These are phyloP conservation scores for Sarcocystis neurona DNA, from an alignment of 169 alveolate species.

Conservation along the genomic window DNA sequence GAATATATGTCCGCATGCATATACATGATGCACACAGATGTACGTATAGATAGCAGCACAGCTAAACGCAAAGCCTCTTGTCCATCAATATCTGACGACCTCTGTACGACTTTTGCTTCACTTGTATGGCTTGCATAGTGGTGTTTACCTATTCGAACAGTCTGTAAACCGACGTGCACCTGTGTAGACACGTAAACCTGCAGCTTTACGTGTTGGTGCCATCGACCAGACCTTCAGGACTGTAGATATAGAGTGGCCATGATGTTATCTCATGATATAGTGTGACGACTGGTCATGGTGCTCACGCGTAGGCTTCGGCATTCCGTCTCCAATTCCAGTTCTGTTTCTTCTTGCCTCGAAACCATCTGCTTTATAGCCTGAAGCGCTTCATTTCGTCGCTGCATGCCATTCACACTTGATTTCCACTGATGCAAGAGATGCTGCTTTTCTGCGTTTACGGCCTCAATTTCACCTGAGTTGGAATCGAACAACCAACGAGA, in stretches of 20 bases:
- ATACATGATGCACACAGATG: background rate
- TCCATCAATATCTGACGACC: background rate
- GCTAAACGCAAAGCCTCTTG: background rate
- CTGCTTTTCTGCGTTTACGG: slow-evolving; percentile 8
- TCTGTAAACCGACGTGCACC: no score
- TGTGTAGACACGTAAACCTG: no score
- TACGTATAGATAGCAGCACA: background rate
- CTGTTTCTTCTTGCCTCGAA: slow-evolving; percentile 19
- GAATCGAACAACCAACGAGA: no score
- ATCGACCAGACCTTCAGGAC: no score
- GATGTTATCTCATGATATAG: no score
- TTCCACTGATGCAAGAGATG: slow-evolving; percentile 41
- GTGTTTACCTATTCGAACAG: no score
- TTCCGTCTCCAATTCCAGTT: background rate
- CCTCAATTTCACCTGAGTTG: slow-evolving; percentile 14
- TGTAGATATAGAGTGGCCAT: no score
- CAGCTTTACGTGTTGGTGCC: no score
- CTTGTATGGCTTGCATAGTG: slow-evolving; percentile 25
- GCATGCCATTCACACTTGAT: slow-evolving; percentile 20
- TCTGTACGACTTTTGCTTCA: background rate
- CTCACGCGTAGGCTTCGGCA: no score
- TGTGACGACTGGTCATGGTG: no score
- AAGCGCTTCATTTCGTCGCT: slow-evolving; percentile 37
- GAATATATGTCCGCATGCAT: no score
- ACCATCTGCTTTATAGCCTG: slow-evolving; percentile 12